Conservation (phyloP, 2,329 filamentous ascomycete species). For the Nothophoma quercina region DNA sequence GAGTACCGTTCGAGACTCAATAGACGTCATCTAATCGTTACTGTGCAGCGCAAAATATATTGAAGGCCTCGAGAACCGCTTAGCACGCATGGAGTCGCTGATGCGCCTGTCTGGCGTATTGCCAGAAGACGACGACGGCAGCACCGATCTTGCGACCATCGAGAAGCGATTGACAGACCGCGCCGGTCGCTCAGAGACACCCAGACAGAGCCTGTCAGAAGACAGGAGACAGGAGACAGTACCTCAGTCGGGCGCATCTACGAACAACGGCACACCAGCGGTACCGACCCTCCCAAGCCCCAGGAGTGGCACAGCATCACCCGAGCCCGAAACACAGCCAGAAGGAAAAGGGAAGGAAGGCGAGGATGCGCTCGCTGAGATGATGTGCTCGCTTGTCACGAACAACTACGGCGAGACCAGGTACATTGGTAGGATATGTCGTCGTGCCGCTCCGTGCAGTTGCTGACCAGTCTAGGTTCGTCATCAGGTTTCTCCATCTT, state of each 20-base stretch:
- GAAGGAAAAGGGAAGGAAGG: slow-evolving; percentile 71
- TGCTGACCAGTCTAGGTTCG: slow-evolving; percentile 66
- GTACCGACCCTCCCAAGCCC: slow-evolving; percentile 59
- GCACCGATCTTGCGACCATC: slow-evolving; percentile 85
- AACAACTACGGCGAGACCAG: slow-evolving; percentile 94
- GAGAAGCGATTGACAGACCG: slow-evolving; percentile 75
- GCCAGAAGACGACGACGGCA: slow-evolving; percentile 82
- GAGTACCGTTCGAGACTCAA: background rate
- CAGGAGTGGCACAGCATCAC: slow-evolving; percentile 59
- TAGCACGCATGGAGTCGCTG: slow-evolving; percentile 95
- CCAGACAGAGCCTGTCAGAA: slow-evolving; percentile 33
- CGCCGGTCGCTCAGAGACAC: slow-evolving; percentile 36
- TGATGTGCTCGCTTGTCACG: slow-evolving; percentile 98
- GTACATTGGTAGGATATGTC: slow-evolving; percentile 77
- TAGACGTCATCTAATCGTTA: slow-evolving; percentile 5
- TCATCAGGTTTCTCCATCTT: slow-evolving; percentile 99
- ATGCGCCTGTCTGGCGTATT: slow-evolving; percentile 85
- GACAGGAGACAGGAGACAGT: slow-evolving; percentile 45
- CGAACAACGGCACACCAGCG: slow-evolving; percentile 50
- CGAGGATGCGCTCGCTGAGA: slow-evolving; percentile 89
- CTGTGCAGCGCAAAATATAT: slow-evolving; percentile 87
- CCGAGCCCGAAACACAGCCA: slow-evolving; percentile 54
- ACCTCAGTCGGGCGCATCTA: slow-evolving; percentile 45
- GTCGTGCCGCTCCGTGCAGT: fast-evolving
- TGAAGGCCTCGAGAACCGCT: slow-evolving; percentile 90